Percentiles rank a stretch among this genome's conserved stretches.
phyloP scores from a whole-genome alignment of 1,139 yeast genomes.

The Sugiyamaella castrensis region DNA sequence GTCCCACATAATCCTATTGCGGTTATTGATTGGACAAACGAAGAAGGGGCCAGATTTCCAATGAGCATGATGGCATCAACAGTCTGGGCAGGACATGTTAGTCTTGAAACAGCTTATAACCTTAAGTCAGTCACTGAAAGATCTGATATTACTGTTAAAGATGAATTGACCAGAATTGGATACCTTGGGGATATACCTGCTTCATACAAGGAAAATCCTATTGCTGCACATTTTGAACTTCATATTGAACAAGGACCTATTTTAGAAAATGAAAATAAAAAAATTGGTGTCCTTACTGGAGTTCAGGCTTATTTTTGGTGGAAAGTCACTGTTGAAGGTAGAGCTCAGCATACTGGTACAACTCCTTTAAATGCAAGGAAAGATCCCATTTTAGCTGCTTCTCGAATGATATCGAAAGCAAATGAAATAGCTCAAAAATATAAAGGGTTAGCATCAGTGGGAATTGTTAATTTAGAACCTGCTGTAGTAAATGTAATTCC shows the following conservation, averaged over 20 bases:
- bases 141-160: conserved; percentile 44
- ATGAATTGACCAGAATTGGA: conserved; percentile 60
- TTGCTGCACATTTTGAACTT: conserved; percentile 67
- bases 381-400: conserved; percentile 59
- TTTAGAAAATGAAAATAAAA: conserved; percentile 52
- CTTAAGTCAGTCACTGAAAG: conserved; percentile 52
- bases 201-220: conserved; percentile 49
- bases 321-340: conserved; percentile 52
- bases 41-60: conserved; percentile 76
- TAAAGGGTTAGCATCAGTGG: conserved; percentile 58
- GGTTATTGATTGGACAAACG: conserved; percentile 68
- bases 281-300: conserved; percentile 63
- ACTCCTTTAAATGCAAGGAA: conserved; percentile 61
- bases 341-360: conserved; percentile 71
- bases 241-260: conserved; percentile 78
- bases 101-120: conserved; percentile 48
- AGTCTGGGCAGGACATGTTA: conserved; percentile 58
- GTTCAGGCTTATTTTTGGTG: conserved; percentile 68
- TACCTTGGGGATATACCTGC: conserved; percentile 54
- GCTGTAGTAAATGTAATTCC: conserved; percentile 69
- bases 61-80: conserved; percentile 61
- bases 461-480: conserved; percentile 54
- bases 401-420: conserved; percentile 54
- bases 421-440: conserved; percentile 53
- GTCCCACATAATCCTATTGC: conserved; percentile 64